phyloP scores from a whole-genome alignment of 345 rosid species.

The Hibiscus tridactylites region DNA sequence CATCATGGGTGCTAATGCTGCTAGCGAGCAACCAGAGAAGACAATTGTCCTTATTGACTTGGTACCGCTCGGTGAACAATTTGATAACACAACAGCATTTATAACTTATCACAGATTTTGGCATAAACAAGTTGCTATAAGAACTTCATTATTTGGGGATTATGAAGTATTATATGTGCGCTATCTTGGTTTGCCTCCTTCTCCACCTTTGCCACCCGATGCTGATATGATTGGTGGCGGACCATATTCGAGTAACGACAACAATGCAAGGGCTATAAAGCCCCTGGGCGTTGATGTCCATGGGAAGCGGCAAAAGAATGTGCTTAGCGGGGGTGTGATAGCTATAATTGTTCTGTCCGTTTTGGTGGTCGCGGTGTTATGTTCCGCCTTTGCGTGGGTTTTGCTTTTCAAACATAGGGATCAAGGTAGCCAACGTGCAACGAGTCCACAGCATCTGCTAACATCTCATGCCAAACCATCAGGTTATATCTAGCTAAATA shows the following conservation, averaged over 20 bases:
- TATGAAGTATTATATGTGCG: conserved; percentile 78
- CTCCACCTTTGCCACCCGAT: conserved; percentile 58
- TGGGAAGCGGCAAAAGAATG: conserved; percentile 37
- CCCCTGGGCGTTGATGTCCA: conserved; percentile 84
- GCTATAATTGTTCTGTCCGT: conserved; percentile 65
- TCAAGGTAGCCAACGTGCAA: conserved; percentile 22
- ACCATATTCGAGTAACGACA: conserved; percentile 50
- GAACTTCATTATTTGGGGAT: conserved; percentile 53
- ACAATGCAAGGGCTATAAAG: conserved; percentile 51
- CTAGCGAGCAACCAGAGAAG: conserved; percentile 75
- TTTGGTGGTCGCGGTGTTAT: conserved; percentile 44
- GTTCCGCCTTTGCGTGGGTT: conserved; percentile 57
- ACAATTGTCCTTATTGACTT: conserved; percentile 71
- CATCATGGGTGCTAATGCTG: conserved; percentile 88
- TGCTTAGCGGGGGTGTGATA: conserved; percentile 50
- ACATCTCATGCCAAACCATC: conserved; percentile 61
- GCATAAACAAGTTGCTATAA: conserved; percentile 65
- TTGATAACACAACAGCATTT: conserved; percentile 70
- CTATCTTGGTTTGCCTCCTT: conserved; percentile 86
- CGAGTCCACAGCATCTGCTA: conserved; percentile 35
- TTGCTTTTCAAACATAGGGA: conserved; percentile 44
- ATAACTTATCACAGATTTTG: conserved; percentile 80
- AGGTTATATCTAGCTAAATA: conserved; percentile 31
- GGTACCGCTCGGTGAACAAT: conserved; percentile 73
- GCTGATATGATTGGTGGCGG: conserved; percentile 48